These are phyloP conservation scores for Basipetospora chlamydospora DNA, from an alignment of 2,329 filamentous ascomycete species.

Conservation along the genomic window DNA sequence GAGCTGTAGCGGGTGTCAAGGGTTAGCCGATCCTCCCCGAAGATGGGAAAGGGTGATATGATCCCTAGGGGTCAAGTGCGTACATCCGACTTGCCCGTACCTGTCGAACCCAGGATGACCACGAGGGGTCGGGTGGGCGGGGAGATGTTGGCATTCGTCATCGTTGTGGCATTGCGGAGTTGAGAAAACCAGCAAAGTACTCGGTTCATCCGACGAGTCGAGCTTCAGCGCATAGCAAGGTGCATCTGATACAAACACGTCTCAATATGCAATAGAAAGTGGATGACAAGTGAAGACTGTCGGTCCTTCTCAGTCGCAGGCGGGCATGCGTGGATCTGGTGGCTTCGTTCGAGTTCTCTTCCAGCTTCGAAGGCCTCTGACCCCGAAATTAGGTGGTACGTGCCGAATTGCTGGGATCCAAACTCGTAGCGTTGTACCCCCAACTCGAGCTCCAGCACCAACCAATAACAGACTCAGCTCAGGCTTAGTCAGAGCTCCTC, in stretches of 20 bases:
- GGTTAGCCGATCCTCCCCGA: not conserved
- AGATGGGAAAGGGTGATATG: not conserved
- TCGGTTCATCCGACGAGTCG: constrained; percentile 2
- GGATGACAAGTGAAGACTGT: too few species aligned
- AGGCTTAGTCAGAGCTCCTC: constrained; percentile 3
- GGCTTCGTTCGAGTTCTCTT: too few species aligned
- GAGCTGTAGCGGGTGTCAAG: constrained; percentile 39
- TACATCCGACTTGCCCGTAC: constrained; percentile 88
- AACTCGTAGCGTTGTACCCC: too few species aligned
- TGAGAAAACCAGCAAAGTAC: not conserved
- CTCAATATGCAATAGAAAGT: too few species aligned
- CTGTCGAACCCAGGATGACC: constrained; percentile 76
- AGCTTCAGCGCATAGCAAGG: not conserved
- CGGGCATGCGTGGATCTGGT: too few species aligned
- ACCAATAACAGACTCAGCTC: too few species aligned
- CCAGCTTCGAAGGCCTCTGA: too few species aligned
- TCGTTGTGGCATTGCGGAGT: not conserved
- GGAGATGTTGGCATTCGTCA: constrained; percentile 10
- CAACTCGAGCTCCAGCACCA: too few species aligned
- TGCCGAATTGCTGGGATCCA: too few species aligned
- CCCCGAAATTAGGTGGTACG: too few species aligned
- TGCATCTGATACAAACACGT: too few species aligned
- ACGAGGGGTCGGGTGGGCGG: constrained; percentile 48
- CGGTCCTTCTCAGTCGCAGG: too few species aligned
- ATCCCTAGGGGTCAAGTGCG: constrained; percentile 10